Base-by-base conservation (phyloP, 2,329 filamentous ascomycete genomes). In the Beauveria pseudobassiana region DNA sequence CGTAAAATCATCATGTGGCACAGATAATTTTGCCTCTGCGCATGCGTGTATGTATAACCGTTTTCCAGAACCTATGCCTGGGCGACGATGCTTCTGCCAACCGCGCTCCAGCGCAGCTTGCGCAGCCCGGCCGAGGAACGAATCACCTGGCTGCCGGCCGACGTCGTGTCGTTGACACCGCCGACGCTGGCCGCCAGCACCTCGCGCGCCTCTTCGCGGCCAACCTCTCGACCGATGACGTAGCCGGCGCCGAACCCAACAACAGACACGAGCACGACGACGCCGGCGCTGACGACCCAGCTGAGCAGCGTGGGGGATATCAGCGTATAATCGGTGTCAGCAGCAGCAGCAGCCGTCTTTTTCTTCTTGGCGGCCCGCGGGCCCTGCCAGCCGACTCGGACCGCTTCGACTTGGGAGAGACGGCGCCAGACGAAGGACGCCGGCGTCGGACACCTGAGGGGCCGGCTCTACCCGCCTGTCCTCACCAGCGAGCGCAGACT, bases 231-330 rank as follows among this genome's bases (percentile, higher is more conserved):
- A 5, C 87, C 86, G 63, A 88, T 85, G 26, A 87, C 85, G 67
- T 87, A 88, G 12, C 87, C 86, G 9, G 86, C 86, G 3, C 86
- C 85, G 66, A 89, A 89, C 2, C 86, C 86, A 40, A 89, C 85
- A 1, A 87, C 86, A 8, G 83, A 86, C 3, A 89, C 82, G 12
- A 89, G 77, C 9, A 89, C 85, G 1, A 89, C 83, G 1, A 88
- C 86, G 20, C 87, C 86, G 8, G 86, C 86, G 62, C 83, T 85
- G 59, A 88, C 79, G 6, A 86, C 83, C 83, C 85, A 88, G 0
- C 85, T 85, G 55, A 87, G 71, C 8, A 87, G 72, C 1, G 85
- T 87, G 40, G 85, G 84, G 56, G 80, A 85, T 58, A 87, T 78
- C 42, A 80, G 69, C 2, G 77, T 69, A 8, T 72, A 66, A 34